These are phyloP conservation scores for Avena atlantica DNA, from an alignment of 176 grass and related monocot species.

Conservation along the genomic window DNA sequence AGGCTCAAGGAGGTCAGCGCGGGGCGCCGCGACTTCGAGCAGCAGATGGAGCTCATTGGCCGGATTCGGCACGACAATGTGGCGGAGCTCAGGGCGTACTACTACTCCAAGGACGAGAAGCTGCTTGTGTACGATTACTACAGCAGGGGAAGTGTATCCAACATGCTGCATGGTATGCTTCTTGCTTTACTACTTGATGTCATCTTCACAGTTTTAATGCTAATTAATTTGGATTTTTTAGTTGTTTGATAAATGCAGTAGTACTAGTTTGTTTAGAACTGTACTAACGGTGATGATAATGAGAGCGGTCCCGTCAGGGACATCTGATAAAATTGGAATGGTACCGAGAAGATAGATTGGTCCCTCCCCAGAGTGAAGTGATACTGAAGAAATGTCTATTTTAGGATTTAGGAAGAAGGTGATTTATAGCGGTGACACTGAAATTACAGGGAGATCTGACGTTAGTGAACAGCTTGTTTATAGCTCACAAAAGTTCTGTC, in stretches of 20 bases:
- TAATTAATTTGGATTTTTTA: slow-evolving; percentile 16
- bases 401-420: not conserved
- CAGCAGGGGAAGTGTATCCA: slow-evolving; percentile 79
- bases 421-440: not conserved
- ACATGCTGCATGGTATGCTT: slow-evolving; percentile 79
- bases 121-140: slow-evolving; percentile 87
- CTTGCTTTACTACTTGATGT: not conserved
- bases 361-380: not conserved
- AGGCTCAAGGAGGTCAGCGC: slow-evolving; percentile 87
- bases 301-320: not conserved
- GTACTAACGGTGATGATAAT: not conserved
- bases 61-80: slow-evolving; percentile 79
- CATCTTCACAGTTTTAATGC: not conserved
- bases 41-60: slow-evolving; percentile 92
- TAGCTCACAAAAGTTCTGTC: not conserved
- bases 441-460: slow-evolving; percentile 8
- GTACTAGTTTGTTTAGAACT: not conserved
- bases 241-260: not conserved
- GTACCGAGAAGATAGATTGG: not conserved
- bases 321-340: slow-evolving; percentile 13
- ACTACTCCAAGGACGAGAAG: slow-evolving; percentile 99
- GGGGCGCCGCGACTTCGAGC: slow-evolving; percentile 87
- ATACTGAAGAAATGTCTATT: slow-evolving; percentile 5
- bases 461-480: slow-evolving; percentile 19
- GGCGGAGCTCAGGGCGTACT: slow-evolving; percentile 83